Percentiles rank a stretch among this genome's conserved stretches.
Evolutionary conservation across 768 basidiomycete species (phyloP).

Genomic region (Lyophyllum atratum): DNA sequence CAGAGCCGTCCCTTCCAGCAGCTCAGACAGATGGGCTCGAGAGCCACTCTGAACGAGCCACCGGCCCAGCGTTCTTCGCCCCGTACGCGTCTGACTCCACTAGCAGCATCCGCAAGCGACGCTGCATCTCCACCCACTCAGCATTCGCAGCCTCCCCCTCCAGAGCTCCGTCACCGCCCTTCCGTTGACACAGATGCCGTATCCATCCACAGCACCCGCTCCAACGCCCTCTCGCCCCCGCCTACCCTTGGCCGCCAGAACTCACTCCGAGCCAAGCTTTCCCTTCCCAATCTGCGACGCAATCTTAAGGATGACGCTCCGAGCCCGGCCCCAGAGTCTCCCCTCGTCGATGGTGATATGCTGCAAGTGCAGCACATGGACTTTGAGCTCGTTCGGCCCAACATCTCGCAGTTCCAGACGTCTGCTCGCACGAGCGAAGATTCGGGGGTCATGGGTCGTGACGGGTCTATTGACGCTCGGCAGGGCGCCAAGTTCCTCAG

Average conservation of each 20-base stretch:
- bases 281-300: slow-evolving; percentile 66
- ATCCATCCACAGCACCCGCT: slow-evolving; percentile 36
- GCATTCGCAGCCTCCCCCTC: background rate
- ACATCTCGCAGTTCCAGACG: slow-evolving; percentile 40
- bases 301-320: slow-evolving; percentile 38
- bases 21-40: slow-evolving; percentile 28
- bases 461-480: slow-evolving; percentile 35
- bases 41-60: slow-evolving; percentile 20
- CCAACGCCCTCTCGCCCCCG: slow-evolving; percentile 39
- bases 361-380: slow-evolving; percentile 82
- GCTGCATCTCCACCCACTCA: slow-evolving; percentile 6
- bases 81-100: slow-evolving; percentile 5
- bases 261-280: slow-evolving; percentile 63
- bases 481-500: slow-evolving; percentile 28
- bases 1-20: slow-evolving; percentile 19
- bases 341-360: slow-evolving; percentile 44
- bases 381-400: slow-evolving; percentile 75
- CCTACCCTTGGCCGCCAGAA: slow-evolving; percentile 36
- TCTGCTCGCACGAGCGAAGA: slow-evolving; percentile 59
- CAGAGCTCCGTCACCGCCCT: slow-evolving; percentile 14
- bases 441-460: slow-evolving; percentile 40
- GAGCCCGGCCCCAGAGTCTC: slow-evolving; percentile 22
- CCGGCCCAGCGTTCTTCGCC: background rate
- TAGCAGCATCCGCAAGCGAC: slow-evolving; percentile 4
- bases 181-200: slow-evolving; percentile 22